These are phyloP conservation scores for Biscogniauxia mediterranea DNA, from an alignment of 2,329 filamentous ascomycete species.

Conservation along the genomic window DNA sequence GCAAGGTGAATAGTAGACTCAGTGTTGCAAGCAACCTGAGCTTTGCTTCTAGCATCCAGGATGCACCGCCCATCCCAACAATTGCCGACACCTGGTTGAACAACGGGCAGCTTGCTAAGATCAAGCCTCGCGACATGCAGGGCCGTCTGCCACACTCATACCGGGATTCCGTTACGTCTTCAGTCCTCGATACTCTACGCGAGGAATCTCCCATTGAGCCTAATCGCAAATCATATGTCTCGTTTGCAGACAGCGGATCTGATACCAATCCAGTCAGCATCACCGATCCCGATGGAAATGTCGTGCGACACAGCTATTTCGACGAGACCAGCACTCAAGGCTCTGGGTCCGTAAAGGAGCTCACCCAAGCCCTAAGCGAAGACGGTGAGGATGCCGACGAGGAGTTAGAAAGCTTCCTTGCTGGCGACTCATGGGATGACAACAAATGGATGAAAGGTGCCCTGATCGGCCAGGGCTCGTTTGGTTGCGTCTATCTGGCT, in stretches of 20 bases:
- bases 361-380: slow-evolving; percentile 81
- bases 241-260: slow-evolving; percentile 71
- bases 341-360: slow-evolving; percentile 74
- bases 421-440: slow-evolving; percentile 91
- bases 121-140: slow-evolving; percentile 43
- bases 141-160: slow-evolving; percentile 59
- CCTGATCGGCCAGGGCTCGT: slow-evolving; percentile 93
- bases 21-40: slow-evolving; percentile 94
- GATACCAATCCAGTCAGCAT: slow-evolving; percentile 70
- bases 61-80: slow-evolving; percentile 91
- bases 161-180: slow-evolving; percentile 85
- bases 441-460: slow-evolving; percentile 99
- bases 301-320: slow-evolving; percentile 74
- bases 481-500: slow-evolving; percentile 92
- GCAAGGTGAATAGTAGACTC: slow-evolving; percentile 86
- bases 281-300: slow-evolving; percentile 71
- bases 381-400: slow-evolving; percentile 92
- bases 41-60: slow-evolving; percentile 85
- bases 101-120: slow-evolving; percentile 51
- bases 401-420: slow-evolving; percentile 84
- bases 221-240: slow-evolving; percentile 95
- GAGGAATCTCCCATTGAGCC: slow-evolving; percentile 86
- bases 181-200: slow-evolving; percentile 82
- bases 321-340: slow-evolving; percentile 74
- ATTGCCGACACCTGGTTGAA: slow-evolving; percentile 93